Evolutionary conservation across 176 grass and related monocot species (phyloP), one percentile per base, ranked within the genome.

Genomic region (Carex kokanica): DNA sequence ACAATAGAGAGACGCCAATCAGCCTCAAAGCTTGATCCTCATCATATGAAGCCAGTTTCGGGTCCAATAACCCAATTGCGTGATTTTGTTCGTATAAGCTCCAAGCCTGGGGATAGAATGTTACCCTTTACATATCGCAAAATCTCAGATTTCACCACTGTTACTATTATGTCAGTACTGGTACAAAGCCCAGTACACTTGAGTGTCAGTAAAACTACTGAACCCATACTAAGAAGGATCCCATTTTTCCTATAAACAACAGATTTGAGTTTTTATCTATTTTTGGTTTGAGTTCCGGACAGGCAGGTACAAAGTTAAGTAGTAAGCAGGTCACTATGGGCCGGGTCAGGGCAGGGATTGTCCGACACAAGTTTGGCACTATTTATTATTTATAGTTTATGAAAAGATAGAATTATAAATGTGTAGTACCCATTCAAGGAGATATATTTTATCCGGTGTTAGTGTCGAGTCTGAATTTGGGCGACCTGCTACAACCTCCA

Each of bases 341-440:
- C 62, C 4, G 5, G 3, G 29, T 34, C 63, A 34, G 41, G 7
- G 5, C n/a, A 20, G 15, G 0, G 40, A 49, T n/a, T 2, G 20
- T 73, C 8, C n/a, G 0, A 47, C n/a, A 24, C 10, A 74, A 73
- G 34, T 38, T n/a, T 4, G 9, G n/a, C n/a, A n/a, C 11, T 6
- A 14, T 14, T 0, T 0, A 7, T 25, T 12, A 29, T 32, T 27
- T 49, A 8, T 55, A 16, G 45, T 17, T 69, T 77, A 77, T 54
- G 45, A 77, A 77, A 24, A 55, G 23, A 14, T 31, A 1, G 49
- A 57, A 74, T 73, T 15, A 57, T 67, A 17, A 29, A 66, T 74
- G 16, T 73, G 72, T 83, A 84, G 45, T 97, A 97, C 91, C 93
- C 93, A 97, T 89, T 97, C 93, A 69, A 97, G 83, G 61, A 97